These are phyloP conservation scores for Scleromitrula shiraiana DNA, from an alignment of 2,329 filamentous ascomycete genomes.

Conservation along the genomic window DNA sequence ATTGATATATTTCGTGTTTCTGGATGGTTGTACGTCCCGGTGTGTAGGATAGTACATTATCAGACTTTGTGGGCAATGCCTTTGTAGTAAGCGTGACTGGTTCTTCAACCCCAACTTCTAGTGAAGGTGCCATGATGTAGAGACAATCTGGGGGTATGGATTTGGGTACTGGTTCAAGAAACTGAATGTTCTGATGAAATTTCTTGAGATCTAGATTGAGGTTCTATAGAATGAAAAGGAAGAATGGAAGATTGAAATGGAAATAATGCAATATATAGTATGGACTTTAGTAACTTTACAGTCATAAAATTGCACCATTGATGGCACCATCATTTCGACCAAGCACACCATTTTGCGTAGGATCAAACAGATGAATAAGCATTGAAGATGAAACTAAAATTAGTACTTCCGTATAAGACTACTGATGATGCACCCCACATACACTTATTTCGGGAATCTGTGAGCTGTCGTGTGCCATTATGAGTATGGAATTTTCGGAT, in stretches of 20 bases:
- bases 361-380: neutral
- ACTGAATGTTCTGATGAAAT: neutral
- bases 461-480: too few relatives aligned
- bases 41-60: conserved; percentile 13
- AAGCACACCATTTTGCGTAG: conserved; percentile 9
- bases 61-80: neutral
- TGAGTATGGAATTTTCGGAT: too few relatives aligned
- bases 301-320: neutral
- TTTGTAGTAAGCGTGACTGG: conserved; percentile 6
- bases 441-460: neutral
- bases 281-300: neutral
- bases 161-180: neutral
- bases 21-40: conserved; percentile 41
- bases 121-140: conserved; percentile 16
- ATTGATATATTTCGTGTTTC: conserved; percentile 40
- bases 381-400: neutral
- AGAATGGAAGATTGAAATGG: neutral
- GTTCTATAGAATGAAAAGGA: neutral
- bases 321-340: conserved; percentile 8
- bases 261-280: neutral
- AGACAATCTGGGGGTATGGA: neutral
- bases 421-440: neutral
- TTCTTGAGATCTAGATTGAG: too few relatives aligned
- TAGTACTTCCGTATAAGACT: too few relatives aligned
- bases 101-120: conserved; percentile 14